Percentiles rank a stretch among this genome's conserved stretches.
These are phyloP conservation scores for Pichia eremophila DNA, from an alignment of 805 yeast species.

Conservation along the genomic window DNA sequence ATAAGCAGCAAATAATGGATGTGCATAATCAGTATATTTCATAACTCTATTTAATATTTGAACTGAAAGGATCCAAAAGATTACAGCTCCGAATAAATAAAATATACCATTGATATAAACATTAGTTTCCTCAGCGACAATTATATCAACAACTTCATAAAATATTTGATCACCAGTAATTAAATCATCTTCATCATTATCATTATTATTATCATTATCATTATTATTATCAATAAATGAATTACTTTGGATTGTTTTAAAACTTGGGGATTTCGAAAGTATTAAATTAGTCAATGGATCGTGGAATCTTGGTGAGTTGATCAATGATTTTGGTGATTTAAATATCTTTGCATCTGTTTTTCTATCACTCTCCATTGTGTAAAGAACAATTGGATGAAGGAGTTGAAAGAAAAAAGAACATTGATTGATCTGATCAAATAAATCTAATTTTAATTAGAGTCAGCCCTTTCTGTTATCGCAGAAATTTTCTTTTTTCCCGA, in stretches of 20 bases:
- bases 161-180: constrained; percentile 18
- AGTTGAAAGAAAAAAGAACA: too few species aligned
- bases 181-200: constrained; percentile 3
- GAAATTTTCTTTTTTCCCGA: too few species aligned
- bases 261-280: constrained; percentile 12
- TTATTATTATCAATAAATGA: not conserved
- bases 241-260: not conserved
- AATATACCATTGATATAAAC: constrained; percentile 37
- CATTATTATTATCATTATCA: not conserved
- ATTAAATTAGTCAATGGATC: constrained; percentile 5
- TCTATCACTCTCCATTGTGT: not conserved
- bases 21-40: constrained; percentile 38
- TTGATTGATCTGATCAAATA: too few species aligned
- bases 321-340: constrained; percentile 8
- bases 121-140: constrained; percentile 28
- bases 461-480: too few species aligned
- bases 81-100: constrained; percentile 32
- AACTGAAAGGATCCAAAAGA: constrained; percentile 40
- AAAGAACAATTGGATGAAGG: too few species aligned
- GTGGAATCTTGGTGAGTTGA: constrained; percentile 4
- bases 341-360: not conserved
- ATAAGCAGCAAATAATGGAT: constrained; percentile 39
- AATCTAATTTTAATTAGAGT: too few species aligned
- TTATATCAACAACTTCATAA: constrained; percentile 25
- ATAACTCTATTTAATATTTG: constrained; percentile 41